Evolutionary conservation across 2,329 filamentous ascomycete genomes (phyloP), one percentile per base, ranked within the genome.

Genomic region (Dryadomyces sulphureus): DNA sequence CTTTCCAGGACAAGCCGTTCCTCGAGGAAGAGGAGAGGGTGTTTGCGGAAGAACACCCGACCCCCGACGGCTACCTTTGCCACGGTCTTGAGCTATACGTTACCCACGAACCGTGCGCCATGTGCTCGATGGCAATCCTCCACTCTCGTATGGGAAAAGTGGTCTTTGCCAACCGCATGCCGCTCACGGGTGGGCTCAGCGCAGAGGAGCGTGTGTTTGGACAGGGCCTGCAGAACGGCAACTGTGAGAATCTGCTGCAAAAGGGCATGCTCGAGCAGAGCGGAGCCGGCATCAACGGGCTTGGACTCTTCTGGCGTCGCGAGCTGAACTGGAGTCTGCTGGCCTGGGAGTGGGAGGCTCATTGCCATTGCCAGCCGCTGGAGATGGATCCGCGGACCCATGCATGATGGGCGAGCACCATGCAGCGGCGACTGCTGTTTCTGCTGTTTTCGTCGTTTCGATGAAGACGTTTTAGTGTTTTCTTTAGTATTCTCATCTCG

Each of bases 61-160:
- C 70, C 52, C 73, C 76, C 27, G 84, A 87, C 54, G 90, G 90
- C 45, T 98, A 98, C 60, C 77, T 98, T 19, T 96, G 90, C 64
- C 87, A 94, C 54, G 85, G 87, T 46, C 73, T 98, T 25, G 90
- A 96, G 62, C 75, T 98, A 47, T 96, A 95, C 65, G 71, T 93
- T 50, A 94, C 89, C 2, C 89, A 96, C 58, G 92, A 98, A 64
- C 92, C 92, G 5, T 98, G 92, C 60, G 76, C 94, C 49, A 93
- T 94, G 76, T 98, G 92, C 64, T 87, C 84, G 32, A 96, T 96
- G 92, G 92, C 86, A 1, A 83, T 96, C 54, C 71, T 96, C 20
- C 89, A 96, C 60, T 95, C 90, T 8, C 78, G 92, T 43, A 94
- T 98, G 72, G 81, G 85, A 39, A 80, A 83, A 45, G 84, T 89